Conservation (phyloP, 306 rosid species). For the Canavalia ensiformis region DNA sequence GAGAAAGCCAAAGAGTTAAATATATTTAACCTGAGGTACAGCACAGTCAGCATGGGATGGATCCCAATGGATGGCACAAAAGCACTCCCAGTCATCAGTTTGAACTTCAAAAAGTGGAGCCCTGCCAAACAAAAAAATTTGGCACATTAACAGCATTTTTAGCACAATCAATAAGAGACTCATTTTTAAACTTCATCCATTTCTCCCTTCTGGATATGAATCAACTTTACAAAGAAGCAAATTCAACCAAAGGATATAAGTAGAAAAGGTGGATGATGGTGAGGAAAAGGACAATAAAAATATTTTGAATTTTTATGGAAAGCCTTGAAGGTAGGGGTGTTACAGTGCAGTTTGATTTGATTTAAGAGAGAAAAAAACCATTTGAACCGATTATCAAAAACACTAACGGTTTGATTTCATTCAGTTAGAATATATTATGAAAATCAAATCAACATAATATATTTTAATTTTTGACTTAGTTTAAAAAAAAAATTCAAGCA, state of each 20-base stretch:
- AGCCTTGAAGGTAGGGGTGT: not conserved
- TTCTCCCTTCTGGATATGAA: slow-evolving; percentile 15
- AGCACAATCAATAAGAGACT: slow-evolving; percentile 38
- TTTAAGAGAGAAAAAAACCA: too few relatives aligned
- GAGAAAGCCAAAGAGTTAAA: slow-evolving; percentile 32
- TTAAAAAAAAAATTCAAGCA: too few relatives aligned
- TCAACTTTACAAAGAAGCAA: not conserved
- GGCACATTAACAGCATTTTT: slow-evolving; percentile 19
- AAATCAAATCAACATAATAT: too few relatives aligned
- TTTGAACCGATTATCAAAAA: too few relatives aligned
- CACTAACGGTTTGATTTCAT: too few relatives aligned
- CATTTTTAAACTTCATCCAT: not conserved
- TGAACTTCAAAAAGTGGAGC: slow-evolving; percentile 65
- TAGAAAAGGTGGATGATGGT: not conserved
- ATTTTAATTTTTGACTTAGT: too few relatives aligned
- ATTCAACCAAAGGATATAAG: not conserved
- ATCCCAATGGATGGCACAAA: slow-evolving; percentile 66
- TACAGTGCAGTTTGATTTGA: too few relatives aligned
- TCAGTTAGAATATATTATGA: too few relatives aligned
- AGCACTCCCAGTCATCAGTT: slow-evolving; percentile 66
- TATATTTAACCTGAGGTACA: slow-evolving; percentile 62
- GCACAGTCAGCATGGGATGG: slow-evolving; percentile 71
- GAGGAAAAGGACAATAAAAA: slow-evolving; percentile 2
- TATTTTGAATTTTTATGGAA: not conserved
- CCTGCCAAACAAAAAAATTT: slow-evolving; percentile 52